Conservation (phyloP, 768 basidiomycete species). For the Leucosporidium scottii region DNA sequence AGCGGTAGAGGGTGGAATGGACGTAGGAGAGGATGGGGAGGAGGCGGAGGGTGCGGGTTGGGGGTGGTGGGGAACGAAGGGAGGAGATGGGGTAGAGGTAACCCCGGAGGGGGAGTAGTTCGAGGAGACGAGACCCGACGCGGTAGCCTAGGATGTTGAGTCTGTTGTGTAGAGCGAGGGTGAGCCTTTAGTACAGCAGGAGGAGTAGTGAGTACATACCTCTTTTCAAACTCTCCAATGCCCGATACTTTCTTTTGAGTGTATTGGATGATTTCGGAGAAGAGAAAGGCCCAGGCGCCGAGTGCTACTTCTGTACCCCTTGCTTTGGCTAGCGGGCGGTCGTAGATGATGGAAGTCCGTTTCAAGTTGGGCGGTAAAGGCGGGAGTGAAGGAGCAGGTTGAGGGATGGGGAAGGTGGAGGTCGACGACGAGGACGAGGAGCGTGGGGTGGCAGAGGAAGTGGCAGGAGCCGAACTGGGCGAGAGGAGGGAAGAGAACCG, state of each 20-base stretch:
- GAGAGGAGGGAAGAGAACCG: constrained; percentile 23
- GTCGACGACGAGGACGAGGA: constrained; percentile 4
- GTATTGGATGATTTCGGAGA: constrained; percentile 89
- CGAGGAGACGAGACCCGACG: constrained; percentile 76
- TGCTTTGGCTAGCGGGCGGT: constrained; percentile 80
- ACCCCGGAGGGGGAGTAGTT: constrained; percentile 75
- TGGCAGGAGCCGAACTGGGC: neutral
- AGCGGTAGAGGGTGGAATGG: constrained; percentile 90
- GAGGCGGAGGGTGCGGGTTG: constrained; percentile 84
- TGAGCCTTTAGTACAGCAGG: neutral
- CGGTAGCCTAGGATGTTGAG: constrained; percentile 90
- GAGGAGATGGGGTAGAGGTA: constrained; percentile 45
- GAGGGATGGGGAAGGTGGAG: constrained; percentile 12
- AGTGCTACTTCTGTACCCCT: constrained; percentile 74
- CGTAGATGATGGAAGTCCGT: constrained; percentile 55
- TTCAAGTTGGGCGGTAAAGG: constrained; percentile 4
- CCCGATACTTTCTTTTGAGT: constrained; percentile 91
- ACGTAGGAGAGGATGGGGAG: constrained; percentile 87
- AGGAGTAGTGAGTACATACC: constrained; percentile 50
- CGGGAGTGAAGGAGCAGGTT: neutral
- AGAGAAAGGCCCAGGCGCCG: constrained; percentile 78
- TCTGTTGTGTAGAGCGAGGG: constrained; percentile 45
- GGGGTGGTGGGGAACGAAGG: constrained; percentile 53
- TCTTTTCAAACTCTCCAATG: constrained; percentile 88
- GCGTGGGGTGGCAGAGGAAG: neutral